Percentiles rank a stretch among this genome's conserved stretches.
Conservation (phyloP, 164 flowering plant species). For the Nelumbo lutea region DNA sequence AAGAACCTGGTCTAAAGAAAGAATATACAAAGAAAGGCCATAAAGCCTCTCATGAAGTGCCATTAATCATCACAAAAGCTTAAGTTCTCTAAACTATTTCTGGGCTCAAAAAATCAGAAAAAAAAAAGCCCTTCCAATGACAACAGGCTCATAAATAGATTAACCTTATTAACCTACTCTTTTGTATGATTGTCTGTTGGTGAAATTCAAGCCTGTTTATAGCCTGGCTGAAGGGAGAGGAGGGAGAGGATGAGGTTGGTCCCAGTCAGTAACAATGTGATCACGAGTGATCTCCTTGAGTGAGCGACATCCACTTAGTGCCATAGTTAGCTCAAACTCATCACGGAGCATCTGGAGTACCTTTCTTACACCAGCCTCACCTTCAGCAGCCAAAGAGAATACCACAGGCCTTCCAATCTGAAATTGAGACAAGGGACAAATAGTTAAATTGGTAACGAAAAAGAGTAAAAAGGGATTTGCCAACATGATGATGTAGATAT, state of each 20-base stretch:
- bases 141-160: conserved; percentile 7
- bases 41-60: conserved; percentile 4
- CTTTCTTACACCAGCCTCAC: conserved; percentile 89
- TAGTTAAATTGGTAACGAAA: not conserved
- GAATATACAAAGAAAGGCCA: not conserved
- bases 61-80: conserved; percentile 12
- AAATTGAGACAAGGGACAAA: not conserved
- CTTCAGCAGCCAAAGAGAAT: conserved; percentile 80
- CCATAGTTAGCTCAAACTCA: conserved; percentile 96
- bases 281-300: conserved; percentile 76
- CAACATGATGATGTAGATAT: not conserved
- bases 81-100: conserved; percentile 8
- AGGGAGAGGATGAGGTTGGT: conserved; percentile 28
- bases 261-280: conserved; percentile 68
- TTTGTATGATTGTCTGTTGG: not conserved
- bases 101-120: conserved; percentile 1
- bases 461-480: not conserved
- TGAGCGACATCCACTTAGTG: conserved; percentile 82
- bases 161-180: not conserved
- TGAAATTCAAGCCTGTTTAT: conserved; percentile 8
- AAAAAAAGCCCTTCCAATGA: not conserved
- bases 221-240: conserved; percentile 19
- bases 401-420: conserved; percentile 94
- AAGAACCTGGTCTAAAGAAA: not conserved
- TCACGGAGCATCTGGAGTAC: conserved; percentile 87